These are phyloP conservation scores for Ustilaginoidea virens DNA, from an alignment of 2,329 filamentous ascomycete species.

Conservation along the genomic window DNA sequence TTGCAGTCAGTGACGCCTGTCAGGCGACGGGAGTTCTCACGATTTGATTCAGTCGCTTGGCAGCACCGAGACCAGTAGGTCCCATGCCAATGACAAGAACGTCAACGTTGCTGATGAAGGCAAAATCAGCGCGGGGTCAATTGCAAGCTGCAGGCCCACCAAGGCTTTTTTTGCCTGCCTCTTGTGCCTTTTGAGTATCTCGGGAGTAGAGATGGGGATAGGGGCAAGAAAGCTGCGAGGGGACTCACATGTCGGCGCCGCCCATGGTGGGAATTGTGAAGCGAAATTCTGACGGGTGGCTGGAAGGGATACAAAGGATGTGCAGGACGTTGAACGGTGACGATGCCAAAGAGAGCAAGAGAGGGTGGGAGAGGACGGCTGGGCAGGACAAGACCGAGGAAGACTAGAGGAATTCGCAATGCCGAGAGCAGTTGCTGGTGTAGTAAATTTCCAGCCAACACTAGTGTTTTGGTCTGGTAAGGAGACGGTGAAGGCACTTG, in stretches of 20 bases:
- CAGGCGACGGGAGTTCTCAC: conserved; percentile 44
- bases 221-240: conserved; percentile 1
- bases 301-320: conserved; percentile 3
- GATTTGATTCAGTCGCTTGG: conserved; percentile 93
- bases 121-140: conserved; percentile 6
- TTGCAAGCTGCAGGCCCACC: no score
- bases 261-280: conserved; percentile 20
- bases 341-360: not conserved
- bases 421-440: no score
- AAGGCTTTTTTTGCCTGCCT: no score
- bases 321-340: not conserved
- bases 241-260: conserved; percentile 23
- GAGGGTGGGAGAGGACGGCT: no score
- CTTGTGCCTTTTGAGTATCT: no score
- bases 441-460: no score
- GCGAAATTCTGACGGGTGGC: conserved; percentile 1
- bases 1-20: no score
- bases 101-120: conserved; percentile 60
- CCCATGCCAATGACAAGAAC: conserved; percentile 96
- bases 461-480: no score
- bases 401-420: no score
- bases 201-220: no score
- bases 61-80: conserved; percentile 91
- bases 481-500: no score
- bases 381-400: no score